Percentiles rank a stretch among this genome's conserved stretches.
Conservation (phyloP, 306 rosid species). For the Quercus engelmannii region DNA sequence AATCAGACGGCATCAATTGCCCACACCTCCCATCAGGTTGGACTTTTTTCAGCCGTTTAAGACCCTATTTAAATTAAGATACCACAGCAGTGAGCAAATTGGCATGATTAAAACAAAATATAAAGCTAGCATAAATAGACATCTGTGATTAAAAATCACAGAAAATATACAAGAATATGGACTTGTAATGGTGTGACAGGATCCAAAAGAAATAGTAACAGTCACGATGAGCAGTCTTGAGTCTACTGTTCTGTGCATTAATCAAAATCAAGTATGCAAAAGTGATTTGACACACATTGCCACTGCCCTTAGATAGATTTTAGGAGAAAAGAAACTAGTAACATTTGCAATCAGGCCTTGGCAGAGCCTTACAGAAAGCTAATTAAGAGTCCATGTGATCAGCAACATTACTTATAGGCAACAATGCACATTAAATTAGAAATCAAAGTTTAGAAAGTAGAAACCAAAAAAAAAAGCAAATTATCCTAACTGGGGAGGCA, state of each 20-base stretch:
- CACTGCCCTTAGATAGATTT: neutral
- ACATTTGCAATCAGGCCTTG: neutral
- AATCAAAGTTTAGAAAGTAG: too few species aligned
- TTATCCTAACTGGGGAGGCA: too few species aligned
- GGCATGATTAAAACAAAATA: neutral
- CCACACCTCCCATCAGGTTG: slow-evolving; percentile 51
- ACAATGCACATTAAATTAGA: too few species aligned
- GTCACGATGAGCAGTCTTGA: neutral
- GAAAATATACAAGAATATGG: neutral
- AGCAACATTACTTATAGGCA: too few species aligned
- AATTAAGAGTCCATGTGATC: neutral
- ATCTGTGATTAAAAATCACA: too few species aligned
- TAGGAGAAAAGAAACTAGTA: neutral
- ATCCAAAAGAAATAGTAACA: neutral
- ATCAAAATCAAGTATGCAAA: neutral
- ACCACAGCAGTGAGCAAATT: slow-evolving; percentile 10
- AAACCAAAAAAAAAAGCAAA: too few species aligned
- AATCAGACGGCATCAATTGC: slow-evolving; percentile 28
- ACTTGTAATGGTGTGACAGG: neutral
- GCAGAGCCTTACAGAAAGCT: neutral
- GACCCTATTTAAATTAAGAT: slow-evolving; percentile 45
- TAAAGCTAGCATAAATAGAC: neutral
- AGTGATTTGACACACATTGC: neutral
- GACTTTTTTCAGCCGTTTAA: slow-evolving; percentile 71
- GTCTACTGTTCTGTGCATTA: neutral